Percentiles rank a stretch among this genome's conserved stretches.
Conservation (phyloP, 108 stramenopile species). For the Cyclotella kingstonii region DNA sequence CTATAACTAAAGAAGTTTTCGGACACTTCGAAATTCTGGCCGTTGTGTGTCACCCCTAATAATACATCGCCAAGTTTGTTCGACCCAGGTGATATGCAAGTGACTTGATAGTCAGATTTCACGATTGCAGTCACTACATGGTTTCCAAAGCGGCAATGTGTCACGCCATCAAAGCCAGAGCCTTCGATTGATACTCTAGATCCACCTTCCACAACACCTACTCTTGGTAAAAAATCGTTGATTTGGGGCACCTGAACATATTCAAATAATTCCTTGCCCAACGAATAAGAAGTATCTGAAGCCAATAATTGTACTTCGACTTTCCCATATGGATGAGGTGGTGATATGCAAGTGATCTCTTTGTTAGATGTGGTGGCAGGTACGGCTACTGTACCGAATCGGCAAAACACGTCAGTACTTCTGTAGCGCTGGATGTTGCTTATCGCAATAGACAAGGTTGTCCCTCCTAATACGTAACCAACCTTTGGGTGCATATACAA, state of each 20-base stretch:
- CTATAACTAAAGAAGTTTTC: conserved; percentile 22
- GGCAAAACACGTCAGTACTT: conserved; percentile 16
- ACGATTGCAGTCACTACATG: conserved; percentile 18
- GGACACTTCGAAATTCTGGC: conserved; percentile 18
- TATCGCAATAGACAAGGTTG: conserved; percentile 19
- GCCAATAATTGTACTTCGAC: conserved; percentile 12
- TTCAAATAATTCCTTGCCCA: conserved; percentile 27
- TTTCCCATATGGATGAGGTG: conserved; percentile 3
- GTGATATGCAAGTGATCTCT: conserved; percentile 27
- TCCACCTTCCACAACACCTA: conserved; percentile 36
- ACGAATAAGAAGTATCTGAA: conserved; percentile 13
- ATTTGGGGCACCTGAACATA: conserved; percentile 35
- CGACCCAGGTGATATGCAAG: conserved; percentile 19
- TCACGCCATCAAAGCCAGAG: conserved; percentile 18
- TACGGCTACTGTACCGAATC: conserved; percentile 20
- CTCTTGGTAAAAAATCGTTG: conserved; percentile 13
- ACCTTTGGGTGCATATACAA: conserved; percentile 29
- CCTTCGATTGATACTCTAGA: conserved; percentile 18
- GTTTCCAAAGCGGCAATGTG: conserved; percentile 30
- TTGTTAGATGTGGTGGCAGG: conserved; percentile 3
- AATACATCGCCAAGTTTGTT: conserved; percentile 7
- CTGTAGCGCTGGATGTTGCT: conserved; percentile 27
- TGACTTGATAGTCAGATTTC: conserved; percentile 3
- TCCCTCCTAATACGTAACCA: conserved; percentile 40
- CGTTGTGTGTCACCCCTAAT: conserved; percentile 39